Evolutionary conservation across 805 yeast genomes (phyloP), one percentile per base, ranked within the genome.

Genomic region (Cephaloascus fragrans): DNA sequence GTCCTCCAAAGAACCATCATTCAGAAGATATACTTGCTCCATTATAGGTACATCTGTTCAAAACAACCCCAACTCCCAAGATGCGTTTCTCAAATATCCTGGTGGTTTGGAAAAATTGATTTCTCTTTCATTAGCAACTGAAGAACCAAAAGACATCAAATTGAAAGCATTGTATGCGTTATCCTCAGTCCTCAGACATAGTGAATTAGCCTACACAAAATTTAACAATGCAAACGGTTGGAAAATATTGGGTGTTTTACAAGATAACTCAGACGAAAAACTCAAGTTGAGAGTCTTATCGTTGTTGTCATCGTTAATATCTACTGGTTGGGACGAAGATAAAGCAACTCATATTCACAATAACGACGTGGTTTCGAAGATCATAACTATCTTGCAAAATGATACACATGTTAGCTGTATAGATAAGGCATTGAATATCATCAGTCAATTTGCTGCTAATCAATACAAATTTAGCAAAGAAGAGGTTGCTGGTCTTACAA

Each of bases 31-130:
- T 40, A 82, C 89, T 1, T 77, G 84, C 42, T 79, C 93, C 29
- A 74, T 83, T 32, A 72, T 89, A 18, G 96, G 95, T 2, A 83
- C 90, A 0, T 95, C 97, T 0, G 94, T 84, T 3, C 98, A 93
- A 59, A 93, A 93, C 56, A 93, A 93, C 56, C 77, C 76, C 3
- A 74, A 71, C 41, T 66, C 88, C 3, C 97, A 88, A 59, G 66
- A 69, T 40, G 83, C 74, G 38, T 81, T 83, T 43, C 56, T 69
- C 32, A 72, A 73, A 41, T 66, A 78, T 42, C 64, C 62, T 0
- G 53, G 59, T 19, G 80, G 80, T 2, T 53, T 78, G 28, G 44
- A 52, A n/a, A 58, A 56, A 38, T 59, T 82, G 39, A 56, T 81
- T 9, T 41, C 55, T 1, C 47, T 77, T 18, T 69, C 75, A 0